These are phyloP conservation scores for Epichloe gansuensis DNA, from an alignment of 2,329 filamentous ascomycete species.

Conservation along the genomic window DNA sequence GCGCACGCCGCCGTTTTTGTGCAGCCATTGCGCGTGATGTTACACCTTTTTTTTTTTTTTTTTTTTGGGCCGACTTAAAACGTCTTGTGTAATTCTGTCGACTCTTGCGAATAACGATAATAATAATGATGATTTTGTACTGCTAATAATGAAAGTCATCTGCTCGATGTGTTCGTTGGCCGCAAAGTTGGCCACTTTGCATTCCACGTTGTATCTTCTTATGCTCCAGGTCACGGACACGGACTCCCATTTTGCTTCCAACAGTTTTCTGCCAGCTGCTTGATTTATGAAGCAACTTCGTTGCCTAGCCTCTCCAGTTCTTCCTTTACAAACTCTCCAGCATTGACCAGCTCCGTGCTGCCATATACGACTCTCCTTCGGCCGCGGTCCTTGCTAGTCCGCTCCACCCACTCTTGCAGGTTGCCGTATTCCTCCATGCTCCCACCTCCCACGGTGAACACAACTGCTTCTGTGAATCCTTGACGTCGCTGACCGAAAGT, in stretches of 20 bases:
- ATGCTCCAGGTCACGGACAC: too few species aligned
- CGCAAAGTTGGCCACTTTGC: not conserved
- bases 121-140: not conserved
- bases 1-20: too few species aligned
- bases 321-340: slow-evolving; percentile 51
- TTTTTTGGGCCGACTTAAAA: not conserved
- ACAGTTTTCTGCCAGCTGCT: not conserved
- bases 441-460: slow-evolving; percentile 91
- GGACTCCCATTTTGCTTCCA: not conserved
- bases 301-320: slow-evolving; percentile 51
- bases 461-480: slow-evolving; percentile 78
- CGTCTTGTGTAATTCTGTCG: not conserved
- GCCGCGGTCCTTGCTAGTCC: slow-evolving; percentile 54
- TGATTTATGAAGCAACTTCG: slow-evolving; percentile 33
- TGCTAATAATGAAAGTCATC: not conserved
- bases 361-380: slow-evolving; percentile 85
- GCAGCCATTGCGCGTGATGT: too few species aligned
- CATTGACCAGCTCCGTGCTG: slow-evolving; percentile 71
- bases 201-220: not conserved
- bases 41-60: not conserved
- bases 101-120: not conserved
- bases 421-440: slow-evolving; percentile 99
- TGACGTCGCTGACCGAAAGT: slow-evolving; percentile 86
- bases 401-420: slow-evolving; percentile 84
- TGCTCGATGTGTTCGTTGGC: not conserved